Evolutionary conservation across 164 flowering plant species (phyloP), one percentile per base, ranked within the genome.

Genomic region (Vitis labrusca): DNA sequence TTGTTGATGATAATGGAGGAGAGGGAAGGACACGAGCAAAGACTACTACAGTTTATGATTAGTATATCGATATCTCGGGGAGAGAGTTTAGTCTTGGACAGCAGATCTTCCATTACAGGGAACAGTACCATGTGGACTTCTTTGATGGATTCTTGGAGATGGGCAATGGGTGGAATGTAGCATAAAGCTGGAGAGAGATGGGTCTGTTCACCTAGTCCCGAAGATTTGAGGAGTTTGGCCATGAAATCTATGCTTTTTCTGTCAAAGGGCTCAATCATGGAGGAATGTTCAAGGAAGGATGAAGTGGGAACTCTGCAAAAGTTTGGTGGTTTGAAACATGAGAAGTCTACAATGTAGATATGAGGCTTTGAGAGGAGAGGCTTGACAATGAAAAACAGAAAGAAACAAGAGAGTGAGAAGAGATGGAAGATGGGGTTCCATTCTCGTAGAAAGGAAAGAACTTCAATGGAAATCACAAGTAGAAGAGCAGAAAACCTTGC

Each of bases 21-120:
- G 8, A 92, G 83, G 6, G 94, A 87, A 9, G 94, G 97, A 1
- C 82, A 63, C 1, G 91, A 91, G 65, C 88, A 86, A 68, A 90
- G 88, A 1, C 88, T 86, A 50, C 90, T 87, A 67, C 93, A 90
- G 77, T 87, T 92, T 0, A 90, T 74, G 1, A 92, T 80, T 9
- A 92, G 84, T 5, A 88, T 68, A 52, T 88, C 91, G 59, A 92
- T 80, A 1, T 86, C 83, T 0, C 1, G 65, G 23, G 93, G 82
- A 7, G 82, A 78, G 61, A 80, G 52, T 1, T 76, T 67, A 9
- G 94, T 84, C 76, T 83, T 89, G 70, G 80, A 32, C 10, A 92
- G 62, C 12, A 92, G 90, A 14, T 85, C 81, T n/a, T 89, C 85
- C 65, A 92, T 73, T 59, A 83, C 68, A 1, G 91, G 85, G 71